phyloP scores from a whole-genome alignment of 805 yeast genomes.

The Candida bentonensis region DNA sequence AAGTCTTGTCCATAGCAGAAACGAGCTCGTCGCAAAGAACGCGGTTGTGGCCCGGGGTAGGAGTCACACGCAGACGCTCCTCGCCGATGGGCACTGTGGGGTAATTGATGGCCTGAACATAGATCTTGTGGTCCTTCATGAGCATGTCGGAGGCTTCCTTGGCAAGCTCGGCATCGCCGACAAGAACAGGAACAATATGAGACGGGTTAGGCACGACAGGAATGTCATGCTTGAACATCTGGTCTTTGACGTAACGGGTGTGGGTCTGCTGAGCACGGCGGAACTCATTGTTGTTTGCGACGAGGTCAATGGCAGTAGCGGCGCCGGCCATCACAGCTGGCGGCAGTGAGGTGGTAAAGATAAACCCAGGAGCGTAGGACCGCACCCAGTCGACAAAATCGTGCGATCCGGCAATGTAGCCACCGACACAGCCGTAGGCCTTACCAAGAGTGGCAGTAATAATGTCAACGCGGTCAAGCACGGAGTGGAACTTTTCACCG shows the following conservation, averaged over 20 bases:
- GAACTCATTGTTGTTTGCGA: slow-evolving; percentile 60
- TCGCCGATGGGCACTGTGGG: slow-evolving; percentile 95
- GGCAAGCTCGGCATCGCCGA: slow-evolving; percentile 90
- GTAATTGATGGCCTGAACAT: slow-evolving; percentile 96
- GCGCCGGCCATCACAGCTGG: slow-evolving; percentile 98
- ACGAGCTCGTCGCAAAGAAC: slow-evolving; percentile 65
- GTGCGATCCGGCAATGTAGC: slow-evolving; percentile 84
- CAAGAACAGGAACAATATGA: slow-evolving; percentile 88
- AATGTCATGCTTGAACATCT: slow-evolving; percentile 55
- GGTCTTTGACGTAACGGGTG: slow-evolving; percentile 71
- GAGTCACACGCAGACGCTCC: slow-evolving; percentile 95
- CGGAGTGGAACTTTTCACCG: slow-evolving; percentile 36
- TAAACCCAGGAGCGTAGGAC: slow-evolving; percentile 93
- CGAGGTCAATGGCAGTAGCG: slow-evolving; percentile 71
- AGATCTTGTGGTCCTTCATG: slow-evolving; percentile 70
- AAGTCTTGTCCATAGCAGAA: slow-evolving; percentile 67
- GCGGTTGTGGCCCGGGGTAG: slow-evolving; percentile 89
- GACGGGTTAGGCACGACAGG: slow-evolving; percentile 97
- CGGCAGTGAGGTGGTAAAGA: slow-evolving; percentile 91
- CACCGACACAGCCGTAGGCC: slow-evolving; percentile 95
- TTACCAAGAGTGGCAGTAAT: slow-evolving; percentile 96
- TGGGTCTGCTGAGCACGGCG: slow-evolving; percentile 75
- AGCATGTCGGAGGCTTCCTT: slow-evolving; percentile 82
- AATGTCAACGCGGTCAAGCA: slow-evolving; percentile 85
- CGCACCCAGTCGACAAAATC: slow-evolving; percentile 87